Conservation (phyloP, 257 asterid species). For the Avicennia marina region DNA sequence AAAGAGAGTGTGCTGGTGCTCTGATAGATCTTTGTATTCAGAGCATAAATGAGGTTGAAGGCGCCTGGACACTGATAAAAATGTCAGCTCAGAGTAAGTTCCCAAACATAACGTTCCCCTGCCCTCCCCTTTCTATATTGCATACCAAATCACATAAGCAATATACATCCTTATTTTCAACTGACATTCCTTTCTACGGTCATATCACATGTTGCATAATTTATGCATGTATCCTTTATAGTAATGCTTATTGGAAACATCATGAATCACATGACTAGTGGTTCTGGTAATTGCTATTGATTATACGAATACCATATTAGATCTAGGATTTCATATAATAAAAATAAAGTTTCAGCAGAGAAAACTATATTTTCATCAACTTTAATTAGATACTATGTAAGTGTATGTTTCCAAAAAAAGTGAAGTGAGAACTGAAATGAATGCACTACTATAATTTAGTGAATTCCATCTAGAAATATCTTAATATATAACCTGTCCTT, state of each 20-base stretch:
- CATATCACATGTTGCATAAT: no score
- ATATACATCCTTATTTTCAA: no score
- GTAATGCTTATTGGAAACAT: no score
- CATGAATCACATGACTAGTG: no score
- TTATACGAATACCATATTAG: neutral
- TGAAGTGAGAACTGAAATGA: neutral
- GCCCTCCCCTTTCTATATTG: neutral
- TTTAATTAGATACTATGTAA: neutral
- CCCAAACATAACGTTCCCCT: neutral
- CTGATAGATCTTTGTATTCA: neutral
- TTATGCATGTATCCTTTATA: neutral
- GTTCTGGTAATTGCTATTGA: neutral
- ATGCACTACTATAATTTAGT: neutral
- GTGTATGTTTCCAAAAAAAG: neutral
- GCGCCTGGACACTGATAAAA: neutral
- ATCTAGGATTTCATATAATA: neutral
- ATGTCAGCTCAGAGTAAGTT: constrained; percentile 6
- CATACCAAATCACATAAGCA: no score
- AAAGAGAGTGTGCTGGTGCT: neutral
- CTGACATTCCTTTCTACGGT: no score
- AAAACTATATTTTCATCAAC: no score
- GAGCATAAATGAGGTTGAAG: neutral
- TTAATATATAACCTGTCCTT: neutral
- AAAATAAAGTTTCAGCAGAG: neutral
- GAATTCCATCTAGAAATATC: neutral